Base-by-base conservation (phyloP, 2,329 filamentous ascomycete species). In the Verticillium tricorpus region DNA sequence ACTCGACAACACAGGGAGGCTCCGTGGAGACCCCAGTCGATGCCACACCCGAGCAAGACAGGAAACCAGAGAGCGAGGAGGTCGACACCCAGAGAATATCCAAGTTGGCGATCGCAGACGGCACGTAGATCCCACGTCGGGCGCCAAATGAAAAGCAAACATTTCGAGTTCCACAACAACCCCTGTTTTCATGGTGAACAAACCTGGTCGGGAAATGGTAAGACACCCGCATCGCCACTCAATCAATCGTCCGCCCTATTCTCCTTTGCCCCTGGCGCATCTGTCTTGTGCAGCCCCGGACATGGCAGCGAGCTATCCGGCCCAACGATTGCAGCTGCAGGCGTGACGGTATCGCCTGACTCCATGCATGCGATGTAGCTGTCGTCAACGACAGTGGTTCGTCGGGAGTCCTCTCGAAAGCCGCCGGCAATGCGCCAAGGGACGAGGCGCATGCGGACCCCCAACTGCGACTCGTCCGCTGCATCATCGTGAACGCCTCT, bases 11-110 rank as follows among this genome's bases (percentile, higher is more conserved):
- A n/a, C 37, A 40, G 7, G 14, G 14, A 12, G 19, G 19, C 8
- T 22, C 45, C 12, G n/a, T 19, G 19, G 19, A 12, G 8, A 14
- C 11, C 19, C n/a, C n/a, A 25, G n/a, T 19, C 45, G 19, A 14
- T 14, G 11, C 5, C 9, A 14, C 45, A 14, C 8, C 12, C 45
- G 45, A 52, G 66, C 60, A 19, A 56, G 60, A 22, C 60, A 62
- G 37, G 57, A 61, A 9, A 62, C 74, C 15, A 69, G 69, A 34
- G 66, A 72, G 32, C 45, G 67, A 69, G 59, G 63, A 65, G 25
- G 35, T 64, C 39, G 62, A 64, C 62, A 64, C 62, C 60, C 62
- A 64, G 45, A 61, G 63, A 56, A 61, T 65, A 59, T 60, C 62
- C 17, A 65, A 61, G 39, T 56, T 65, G 62, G 25, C 62, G 25